Base-by-base conservation (phyloP, 352 stramenopile species). In the Pythium scleroteichum region DNA sequence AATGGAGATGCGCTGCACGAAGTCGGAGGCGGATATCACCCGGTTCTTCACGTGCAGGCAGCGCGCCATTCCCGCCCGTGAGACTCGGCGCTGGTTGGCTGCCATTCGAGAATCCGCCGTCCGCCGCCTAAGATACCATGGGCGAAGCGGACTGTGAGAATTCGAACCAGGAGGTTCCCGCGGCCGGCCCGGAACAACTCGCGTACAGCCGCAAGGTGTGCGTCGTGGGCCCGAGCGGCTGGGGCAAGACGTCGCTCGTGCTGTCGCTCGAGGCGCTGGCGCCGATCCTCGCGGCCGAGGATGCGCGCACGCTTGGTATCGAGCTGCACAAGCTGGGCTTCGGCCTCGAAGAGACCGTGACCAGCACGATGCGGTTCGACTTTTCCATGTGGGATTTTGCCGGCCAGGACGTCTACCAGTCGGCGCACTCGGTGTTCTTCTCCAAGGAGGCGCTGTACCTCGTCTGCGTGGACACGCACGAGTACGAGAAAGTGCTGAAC, bases 131-230 rank as follows among this genome's bases (percentile, higher is more conserved):
- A 35, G 29, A 35, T 35, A 35, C 10, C 29, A 35, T 35, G 29
- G 29, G 29, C 29, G 29, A n/a, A n/a, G n/a, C n/a, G n/a, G n/a
- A 22, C 13, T 48, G 41, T 10, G 41, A 49, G 24, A 29, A n/a
- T 16, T 24, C 20, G 42, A 4, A 9, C 26, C 38, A 50, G 23
- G 42, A 14, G 22, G 17, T 27, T 14, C 2, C 24, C 16, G 20
- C 19, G 4, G 40, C 19, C 14, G 57, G 57, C 7, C 57, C 51
- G 22, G 52, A 68, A 22, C 39, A 23, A 7, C 48, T 68, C 47
- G 46, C 60, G 1, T 76, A 71, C 41, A 65, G 68, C n/a, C 64
- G 40, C 13, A 79, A 79, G 26, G 44, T 73, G 4, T 76, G 71
- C 26, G 41, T 79, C 20, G 61, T 79, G 16, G 71, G 71, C 0